Percentiles rank a stretch among this genome's conserved stretches.
These are phyloP conservation scores for Vigna radiata DNA, from an alignment of 306 rosid genomes.

Conservation along the genomic window DNA sequence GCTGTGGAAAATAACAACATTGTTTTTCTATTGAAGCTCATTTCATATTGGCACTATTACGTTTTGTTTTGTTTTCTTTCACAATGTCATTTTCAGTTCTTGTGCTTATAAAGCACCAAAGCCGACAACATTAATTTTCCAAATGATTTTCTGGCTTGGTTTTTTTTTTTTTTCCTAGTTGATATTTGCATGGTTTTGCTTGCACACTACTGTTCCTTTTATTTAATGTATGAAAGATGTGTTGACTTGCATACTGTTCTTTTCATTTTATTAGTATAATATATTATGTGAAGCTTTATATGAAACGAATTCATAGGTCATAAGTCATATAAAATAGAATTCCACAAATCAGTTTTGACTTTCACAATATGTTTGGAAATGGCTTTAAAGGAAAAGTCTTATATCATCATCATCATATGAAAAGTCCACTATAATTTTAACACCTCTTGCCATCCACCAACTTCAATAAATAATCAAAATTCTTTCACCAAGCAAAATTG, in stretches of 20 bases:
- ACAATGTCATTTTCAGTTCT: not conserved
- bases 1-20: constrained; percentile 20
- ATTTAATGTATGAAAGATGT: not conserved
- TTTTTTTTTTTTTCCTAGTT: constrained; percentile 35
- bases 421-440: constrained; percentile 23
- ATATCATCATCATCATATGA: not conserved
- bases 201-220: not conserved
- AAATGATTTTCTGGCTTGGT: not conserved
- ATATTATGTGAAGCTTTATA: not conserved
- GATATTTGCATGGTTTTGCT: constrained; percentile 38
- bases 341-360: constrained; percentile 27
- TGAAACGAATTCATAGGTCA: not conserved
- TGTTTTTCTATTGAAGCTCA: not conserved
- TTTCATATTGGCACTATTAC: not conserved
- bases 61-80: not conserved
- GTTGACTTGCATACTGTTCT: constrained; percentile 27
- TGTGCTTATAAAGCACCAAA: not conserved
- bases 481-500: too few relatives aligned
- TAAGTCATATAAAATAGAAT: constrained; percentile 28
- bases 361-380: not conserved
- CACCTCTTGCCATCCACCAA: constrained; percentile 18
- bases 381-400: too few relatives aligned
- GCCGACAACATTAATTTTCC: not conserved
- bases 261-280: not conserved
- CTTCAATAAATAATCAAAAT: not conserved